Conservation (phyloP, 108 stramenopile species). For the Skeletonema potamos region DNA sequence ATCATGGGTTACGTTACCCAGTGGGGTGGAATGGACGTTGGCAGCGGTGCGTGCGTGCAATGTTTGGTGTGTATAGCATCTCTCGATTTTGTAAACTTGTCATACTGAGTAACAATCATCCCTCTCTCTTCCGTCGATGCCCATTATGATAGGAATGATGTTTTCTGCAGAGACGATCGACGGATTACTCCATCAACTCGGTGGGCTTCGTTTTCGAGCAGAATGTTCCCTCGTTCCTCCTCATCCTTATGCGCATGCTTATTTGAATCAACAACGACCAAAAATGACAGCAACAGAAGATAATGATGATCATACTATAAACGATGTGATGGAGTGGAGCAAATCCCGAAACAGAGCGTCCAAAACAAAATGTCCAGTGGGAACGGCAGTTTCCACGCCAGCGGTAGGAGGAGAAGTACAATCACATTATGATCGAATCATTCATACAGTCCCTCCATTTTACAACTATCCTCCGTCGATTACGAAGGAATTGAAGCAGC, state of each 20-base stretch:
- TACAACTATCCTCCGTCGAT: slow-evolving; percentile 43
- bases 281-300: neutral
- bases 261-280: slow-evolving; percentile 19
- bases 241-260: slow-evolving; percentile 1
- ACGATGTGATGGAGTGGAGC: neutral
- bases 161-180: slow-evolving; percentile 69
- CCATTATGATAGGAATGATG: slow-evolving; percentile 46
- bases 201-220: slow-evolving; percentile 50
- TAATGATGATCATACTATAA: neutral
- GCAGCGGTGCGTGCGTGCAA: slow-evolving; percentile 44
- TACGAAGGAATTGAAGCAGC: slow-evolving; percentile 12
- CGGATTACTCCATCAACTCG: slow-evolving; percentile 77
- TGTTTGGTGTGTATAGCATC: too few species aligned
- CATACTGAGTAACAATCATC: too few species aligned
- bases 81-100: too few species aligned
- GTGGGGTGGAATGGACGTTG: slow-evolving; percentile 88
- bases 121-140: neutral
- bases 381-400: slow-evolving; percentile 51
- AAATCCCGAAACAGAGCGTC: slow-evolving; percentile 20
- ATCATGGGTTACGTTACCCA: slow-evolving; percentile 71
- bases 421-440: slow-evolving; percentile 45
- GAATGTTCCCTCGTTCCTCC: slow-evolving; percentile 28
- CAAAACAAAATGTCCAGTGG: slow-evolving; percentile 50
- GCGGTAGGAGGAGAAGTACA: slow-evolving; percentile 29
- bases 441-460: slow-evolving; percentile 77